Evolutionary conservation across 768 basidiomycete genomes (phyloP), one percentile per base, ranked within the genome.

Genomic region (Rhodosporidiobolus sp.): DNA sequence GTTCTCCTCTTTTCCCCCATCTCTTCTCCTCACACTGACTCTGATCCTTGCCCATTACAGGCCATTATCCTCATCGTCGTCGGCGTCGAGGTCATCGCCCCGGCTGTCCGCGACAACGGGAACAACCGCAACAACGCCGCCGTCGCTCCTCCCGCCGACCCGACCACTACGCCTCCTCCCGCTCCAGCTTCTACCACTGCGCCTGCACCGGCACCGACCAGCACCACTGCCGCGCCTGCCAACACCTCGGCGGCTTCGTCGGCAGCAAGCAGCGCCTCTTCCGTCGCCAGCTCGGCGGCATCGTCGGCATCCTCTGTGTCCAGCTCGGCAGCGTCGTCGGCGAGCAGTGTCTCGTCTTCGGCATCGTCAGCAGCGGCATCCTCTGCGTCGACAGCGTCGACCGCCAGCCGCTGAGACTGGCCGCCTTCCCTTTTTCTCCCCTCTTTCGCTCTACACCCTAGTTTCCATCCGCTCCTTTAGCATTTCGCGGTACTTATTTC

Each of bases 11-110:
- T 14, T 14, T 32, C 16, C 54, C 56, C 14, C 26, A 16, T 11
- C 22, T 61, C 52, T n/a, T 45, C 34, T 1, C 10, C 49, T 43
- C 48, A 3, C 22, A 20, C 24, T 16, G 4, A 7, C 32, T 34
- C 19, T 3, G 14, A n/a, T n/a, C 16, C 60, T 17, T 12, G 10
- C 10, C 2, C 14, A 16, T 38, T 3, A 17, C 65, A 65, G 66
- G 17, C 58, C 30, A 45, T 70, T 30, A 12, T 67, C 45, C 22
- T 45, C 26, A 35, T 74, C 32, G 63, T 68, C 4, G 45, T 74
- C 38, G 63, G 60, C 22, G 48, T 67, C 53, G 49, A 50, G 46
- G 53, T 70, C 16, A 59, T 74, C 9, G 30, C 67, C 0, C 65
- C 61, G 1, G 52, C 56, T 6, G n/a, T 67, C 43, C 50, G 32